Evolutionary conservation across 305 asterid species (phyloP).

Genomic region (Fraxinus sp.): DNA sequence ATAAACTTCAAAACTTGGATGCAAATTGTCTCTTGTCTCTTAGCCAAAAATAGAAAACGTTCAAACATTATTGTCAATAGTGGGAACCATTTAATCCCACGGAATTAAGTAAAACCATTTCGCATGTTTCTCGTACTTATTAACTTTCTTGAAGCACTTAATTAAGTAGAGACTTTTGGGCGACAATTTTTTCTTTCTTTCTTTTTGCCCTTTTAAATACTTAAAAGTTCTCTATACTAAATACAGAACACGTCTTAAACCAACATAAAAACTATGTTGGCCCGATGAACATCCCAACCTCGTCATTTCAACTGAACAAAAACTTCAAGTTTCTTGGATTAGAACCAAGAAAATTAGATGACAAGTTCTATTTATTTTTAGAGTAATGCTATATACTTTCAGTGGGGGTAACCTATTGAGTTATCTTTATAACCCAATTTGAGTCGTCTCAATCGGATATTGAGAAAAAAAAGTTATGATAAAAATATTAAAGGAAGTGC

Average conservation of each 20-base stretch:
- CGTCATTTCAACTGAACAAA: neutral
- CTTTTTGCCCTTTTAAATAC: neutral
- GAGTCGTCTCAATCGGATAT: too few relatives aligned
- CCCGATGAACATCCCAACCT: neutral
- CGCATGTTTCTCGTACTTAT: neutral
- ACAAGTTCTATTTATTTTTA: neutral
- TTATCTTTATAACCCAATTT: too few relatives aligned
- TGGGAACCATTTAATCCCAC: neutral
- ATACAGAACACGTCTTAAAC: neutral
- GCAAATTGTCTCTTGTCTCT: conserved; percentile 32
- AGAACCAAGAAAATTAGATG: neutral
- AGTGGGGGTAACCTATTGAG: too few relatives aligned
- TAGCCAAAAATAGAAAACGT: neutral
- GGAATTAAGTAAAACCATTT: neutral
- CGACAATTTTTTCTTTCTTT: neutral
- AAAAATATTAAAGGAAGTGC: too few relatives aligned
- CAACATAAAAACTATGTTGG: neutral
- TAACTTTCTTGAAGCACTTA: neutral
- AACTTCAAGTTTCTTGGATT: neutral
- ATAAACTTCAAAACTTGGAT: conserved; percentile 10
- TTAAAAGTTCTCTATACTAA: neutral
- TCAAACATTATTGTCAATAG: neutral
- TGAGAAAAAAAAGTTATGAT: too few relatives aligned
- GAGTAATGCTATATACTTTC: too few relatives aligned
- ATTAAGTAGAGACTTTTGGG: neutral